A percentile compares a stretch with the other conserved stretches of the same genome.
phyloP scores from a whole-genome alignment of 1,139 yeast genomes.

The Tardiomyces blankii region DNA sequence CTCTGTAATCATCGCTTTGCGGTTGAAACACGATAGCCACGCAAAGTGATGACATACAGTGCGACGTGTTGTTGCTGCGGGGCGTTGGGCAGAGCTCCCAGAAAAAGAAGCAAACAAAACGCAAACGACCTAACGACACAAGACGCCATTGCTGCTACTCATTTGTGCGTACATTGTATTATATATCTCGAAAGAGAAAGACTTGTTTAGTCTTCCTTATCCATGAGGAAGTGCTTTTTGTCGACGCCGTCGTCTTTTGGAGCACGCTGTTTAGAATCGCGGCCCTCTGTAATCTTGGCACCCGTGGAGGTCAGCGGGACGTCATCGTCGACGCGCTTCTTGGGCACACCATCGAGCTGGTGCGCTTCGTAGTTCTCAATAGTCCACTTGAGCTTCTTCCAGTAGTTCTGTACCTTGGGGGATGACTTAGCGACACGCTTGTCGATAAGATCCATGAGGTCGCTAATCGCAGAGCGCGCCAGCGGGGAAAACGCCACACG shows the following conservation, averaged over 20 bases:
- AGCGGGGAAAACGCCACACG: conserved; percentile 64
- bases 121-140: no score
- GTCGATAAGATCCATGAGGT: conserved; percentile 54
- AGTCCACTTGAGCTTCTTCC: conserved; percentile 43
- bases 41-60: no score
- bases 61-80: no score
- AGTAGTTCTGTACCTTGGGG: conserved; percentile 39
- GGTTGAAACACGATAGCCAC: no score
- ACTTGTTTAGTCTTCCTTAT: not conserved
- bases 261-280: not conserved
- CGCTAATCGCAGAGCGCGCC: conserved; percentile 54
- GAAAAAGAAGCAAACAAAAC: no score
- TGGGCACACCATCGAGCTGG: conserved; percentile 4
- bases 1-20: no score
- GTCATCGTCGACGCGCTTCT: not conserved
- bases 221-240: not conserved
- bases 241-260: not conserved
- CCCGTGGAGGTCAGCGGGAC: not conserved
- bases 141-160: no score
- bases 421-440: conserved; percentile 47
- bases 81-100: no score
- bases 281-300: not conserved
- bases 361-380: conserved; percentile 14
- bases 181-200: no score
- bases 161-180: no score